Base-by-base conservation (phyloP, 2,329 filamentous ascomycete genomes). In the Thielaviopsis populi region DNA sequence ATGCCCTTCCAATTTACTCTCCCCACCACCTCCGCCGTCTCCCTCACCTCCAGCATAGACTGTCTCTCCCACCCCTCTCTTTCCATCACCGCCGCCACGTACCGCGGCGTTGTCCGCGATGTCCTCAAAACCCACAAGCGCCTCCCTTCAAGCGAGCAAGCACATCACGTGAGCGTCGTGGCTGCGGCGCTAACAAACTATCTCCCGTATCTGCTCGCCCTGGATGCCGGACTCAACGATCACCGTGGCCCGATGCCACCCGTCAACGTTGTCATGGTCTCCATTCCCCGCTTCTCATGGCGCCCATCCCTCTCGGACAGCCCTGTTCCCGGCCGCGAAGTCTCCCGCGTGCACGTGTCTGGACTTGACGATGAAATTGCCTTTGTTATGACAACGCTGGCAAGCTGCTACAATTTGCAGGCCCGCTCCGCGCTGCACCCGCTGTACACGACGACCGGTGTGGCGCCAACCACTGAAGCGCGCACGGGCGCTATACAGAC, bases 1-100 rank as follows among this genome's bases (percentile, higher is more conserved):
- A 97, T 97, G 94, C 91, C 92, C 40, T 97, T 89, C 72, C 87
- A 88, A 13, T 96, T 96, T 71, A 77, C 83, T 11, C 83, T 97
- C 40, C 91, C 94, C 1, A 97, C 92, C 0, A 96, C 92, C 4
- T 95, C 91, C 41, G 83, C 87, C 63, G 86, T 95, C 71, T 86
- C 88, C 62, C 92, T 96, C 72, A 87, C 88, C 24, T 79, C 86
- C 43, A 87, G 80, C 74, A 86, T 95, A 74, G 81, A 77, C 69
- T 92, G 88, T 70, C 83, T 85, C 68, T 90, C 89, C 2, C 92
- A 97, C 74, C 92, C 94, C 2, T 96, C 92, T 0, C 80, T 99
- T 50, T 89, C 91, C 27, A 82, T 92, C 69, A 82, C 83, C 63
- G 86, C 90, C 24, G 91, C 91, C 68, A 92, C 89, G 8, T 84